Conservation (phyloP, 148 eudicot species). For the Tetragonia tetragonoides region DNA sequence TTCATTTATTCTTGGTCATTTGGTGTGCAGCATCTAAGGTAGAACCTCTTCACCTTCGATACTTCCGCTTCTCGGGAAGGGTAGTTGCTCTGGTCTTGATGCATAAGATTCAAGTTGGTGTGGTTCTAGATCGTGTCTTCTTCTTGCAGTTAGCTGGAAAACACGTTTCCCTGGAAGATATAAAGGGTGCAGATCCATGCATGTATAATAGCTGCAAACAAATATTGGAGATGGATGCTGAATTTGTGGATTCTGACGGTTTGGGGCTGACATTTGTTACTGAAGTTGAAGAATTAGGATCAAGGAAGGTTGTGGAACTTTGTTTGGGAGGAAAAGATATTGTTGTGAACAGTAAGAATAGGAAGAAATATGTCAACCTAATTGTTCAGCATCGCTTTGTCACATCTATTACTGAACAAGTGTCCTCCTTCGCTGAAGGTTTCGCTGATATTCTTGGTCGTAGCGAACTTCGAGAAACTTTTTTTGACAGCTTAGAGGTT, state of each 20-base stretch:
- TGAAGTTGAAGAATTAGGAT: constrained; percentile 81
- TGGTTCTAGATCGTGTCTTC: constrained; percentile 77
- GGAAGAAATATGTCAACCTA: constrained; percentile 59
- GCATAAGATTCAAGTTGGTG: constrained; percentile 89
- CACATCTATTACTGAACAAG: constrained; percentile 62
- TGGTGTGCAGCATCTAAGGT: constrained; percentile 76
- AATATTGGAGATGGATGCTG: constrained; percentile 83
- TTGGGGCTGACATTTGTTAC: constrained; percentile 75
- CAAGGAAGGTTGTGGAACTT: constrained; percentile 71
- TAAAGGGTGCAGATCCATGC: constrained; percentile 81
- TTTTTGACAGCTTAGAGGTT: constrained; percentile 67
- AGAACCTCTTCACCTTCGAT: constrained; percentile 66
- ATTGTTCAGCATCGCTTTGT: constrained; percentile 72
- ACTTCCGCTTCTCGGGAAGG: constrained; percentile 81
- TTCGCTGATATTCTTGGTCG: constrained; percentile 63
- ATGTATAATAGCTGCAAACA: constrained; percentile 81
- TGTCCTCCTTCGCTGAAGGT: constrained; percentile 60
- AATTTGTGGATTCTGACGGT: constrained; percentile 74
- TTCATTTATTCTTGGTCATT: not conserved
- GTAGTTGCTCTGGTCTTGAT: constrained; percentile 81
- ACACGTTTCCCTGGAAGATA: constrained; percentile 60
- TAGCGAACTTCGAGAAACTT: constrained; percentile 23
- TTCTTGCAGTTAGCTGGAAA: constrained; percentile 69
- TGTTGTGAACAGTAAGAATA: constrained; percentile 66
- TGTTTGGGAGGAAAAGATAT: constrained; percentile 56